Base-by-base conservation (phyloP, 495 filamentous ascomycete genomes). In the Niebla homalea region DNA sequence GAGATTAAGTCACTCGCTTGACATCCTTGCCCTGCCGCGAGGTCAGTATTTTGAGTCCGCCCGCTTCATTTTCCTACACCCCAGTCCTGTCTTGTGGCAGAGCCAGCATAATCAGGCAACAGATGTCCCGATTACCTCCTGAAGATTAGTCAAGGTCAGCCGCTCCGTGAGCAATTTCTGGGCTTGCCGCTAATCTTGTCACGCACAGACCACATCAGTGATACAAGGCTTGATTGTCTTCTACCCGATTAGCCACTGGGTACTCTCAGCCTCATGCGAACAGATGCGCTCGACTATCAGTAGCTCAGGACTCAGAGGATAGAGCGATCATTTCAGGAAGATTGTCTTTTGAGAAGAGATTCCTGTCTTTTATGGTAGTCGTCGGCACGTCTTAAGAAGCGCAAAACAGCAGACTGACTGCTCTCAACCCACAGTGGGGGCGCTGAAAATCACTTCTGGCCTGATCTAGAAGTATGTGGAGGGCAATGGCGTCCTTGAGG, bases 1-100 rank as follows among this genome's bases (percentile, higher is more conserved):
- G 46, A 49, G 46, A 49, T 49, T 19, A 49, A 37, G 25, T 41
- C 46, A 7, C 29, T 49, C 11, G 14, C 5, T 8, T 49, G 21
- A 46, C 16, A 25, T 11, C 11, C 15, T n/a, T 10, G 36, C 36
- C 36, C 10, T 37, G 10, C 16, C 36, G 16, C 10, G 36, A 10
- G 36, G 10, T 37, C 10, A 37, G 36, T 10, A 10, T 10, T 10
- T 37, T n/a, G 16, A 10, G 10, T 10, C 36, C 10, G 16, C 36
- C 36, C 10, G 36, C 36, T 10, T n/a, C 16, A 37, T 10, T n/a
- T 10, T 10, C 36, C 36, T 37, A 10, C 36, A n/a, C n/a, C n/a
- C n/a, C n/a, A n/a, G n/a, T n/a, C n/a, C n/a, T n/a, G n/a, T n/a
- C n/a, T n/a, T n/a, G n/a, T n/a, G n/a, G n/a, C 36, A 37, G 16